These are phyloP conservation scores for Geotrichum siamense DNA, from an alignment of 1,139 yeast species.

Conservation along the genomic window DNA sequence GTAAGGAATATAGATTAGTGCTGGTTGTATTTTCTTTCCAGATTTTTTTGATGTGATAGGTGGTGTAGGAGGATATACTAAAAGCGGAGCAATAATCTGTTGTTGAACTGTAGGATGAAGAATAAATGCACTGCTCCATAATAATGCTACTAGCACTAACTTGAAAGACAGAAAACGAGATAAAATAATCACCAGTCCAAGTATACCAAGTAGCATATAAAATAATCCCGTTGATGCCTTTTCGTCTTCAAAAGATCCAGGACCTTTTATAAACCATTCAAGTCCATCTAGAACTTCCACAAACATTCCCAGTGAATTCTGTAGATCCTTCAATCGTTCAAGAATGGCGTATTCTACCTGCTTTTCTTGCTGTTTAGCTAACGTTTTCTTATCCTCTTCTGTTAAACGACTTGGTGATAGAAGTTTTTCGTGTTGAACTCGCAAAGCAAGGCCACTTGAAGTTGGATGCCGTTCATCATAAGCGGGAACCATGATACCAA, in stretches of 20 bases:
- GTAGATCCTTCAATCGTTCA: conserved; percentile 54
- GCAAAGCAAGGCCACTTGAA: conserved; percentile 10
- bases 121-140: neutral
- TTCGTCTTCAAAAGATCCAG: conserved; percentile 71
- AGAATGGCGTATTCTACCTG: conserved; percentile 1
- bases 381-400: conserved; percentile 8
- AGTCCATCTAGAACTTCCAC: conserved; percentile 46
- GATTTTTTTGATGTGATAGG: neutral
- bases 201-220: conserved; percentile 37
- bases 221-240: conserved; percentile 51
- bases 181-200: conserved; percentile 40
- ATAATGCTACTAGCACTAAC: neutral
- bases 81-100: neutral
- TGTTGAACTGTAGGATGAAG: neutral
- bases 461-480: conserved; percentile 59
- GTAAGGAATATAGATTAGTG: neutral
- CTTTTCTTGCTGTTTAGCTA: conserved; percentile 14
- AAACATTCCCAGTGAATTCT: conserved; percentile 53
- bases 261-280: conserved; percentile 52
- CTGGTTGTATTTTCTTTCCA: neutral
- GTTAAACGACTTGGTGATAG: conserved; percentile 10
- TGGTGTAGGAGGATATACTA: neutral
- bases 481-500: conserved; percentile 63
- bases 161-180: conserved; percentile 8
- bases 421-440: conserved; percentile 17